A percentile compares a stretch with the other conserved stretches of the same genome.
Evolutionary conservation across 2,329 filamentous ascomycete genomes (phyloP).

Genomic region (Lanzia echinophila): DNA sequence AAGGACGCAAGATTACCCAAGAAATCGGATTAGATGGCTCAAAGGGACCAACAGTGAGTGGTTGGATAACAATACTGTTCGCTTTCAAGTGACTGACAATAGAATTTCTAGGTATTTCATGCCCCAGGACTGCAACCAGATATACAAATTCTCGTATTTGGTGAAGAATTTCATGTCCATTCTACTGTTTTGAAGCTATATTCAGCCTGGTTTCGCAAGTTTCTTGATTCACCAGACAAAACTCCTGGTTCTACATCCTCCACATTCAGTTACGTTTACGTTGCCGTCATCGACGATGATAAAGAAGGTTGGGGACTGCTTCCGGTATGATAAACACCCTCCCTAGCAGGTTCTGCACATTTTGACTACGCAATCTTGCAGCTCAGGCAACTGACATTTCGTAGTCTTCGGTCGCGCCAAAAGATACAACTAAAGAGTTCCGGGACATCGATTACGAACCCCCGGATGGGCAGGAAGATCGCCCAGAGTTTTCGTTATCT

Average conservation of each 20-base stretch:
- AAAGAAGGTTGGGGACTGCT: constrained; percentile 9
- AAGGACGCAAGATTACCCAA: too few relatives aligned
- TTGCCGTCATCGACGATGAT: constrained; percentile 14
- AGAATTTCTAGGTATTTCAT: too few relatives aligned
- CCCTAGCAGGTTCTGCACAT: too few relatives aligned
- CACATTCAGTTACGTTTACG: constrained; percentile 13
- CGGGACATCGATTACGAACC: neutral
- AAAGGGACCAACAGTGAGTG: too few relatives aligned
- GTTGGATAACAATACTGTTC: too few relatives aligned
- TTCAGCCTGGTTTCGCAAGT: constrained; percentile 9
- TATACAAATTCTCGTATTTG: constrained; percentile 3
- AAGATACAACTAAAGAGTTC: too few relatives aligned
- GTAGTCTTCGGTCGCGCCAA: too few relatives aligned
- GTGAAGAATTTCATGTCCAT: constrained; percentile 12
- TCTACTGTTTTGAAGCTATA: constrained; percentile 11
- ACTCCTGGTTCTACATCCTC: neutral
- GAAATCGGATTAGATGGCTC: too few relatives aligned
- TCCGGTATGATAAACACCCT: neutral
- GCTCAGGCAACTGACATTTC: neutral
- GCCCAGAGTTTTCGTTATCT: too few relatives aligned
- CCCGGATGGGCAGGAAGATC: too few relatives aligned
- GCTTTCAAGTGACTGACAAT: too few relatives aligned
- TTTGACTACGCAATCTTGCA: neutral
- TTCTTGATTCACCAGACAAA: constrained; percentile 6
- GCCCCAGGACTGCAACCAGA: neutral